Base-by-base conservation (phyloP, 2,329 filamentous ascomycete species). In the Aspergillus aculeatinus region DNA sequence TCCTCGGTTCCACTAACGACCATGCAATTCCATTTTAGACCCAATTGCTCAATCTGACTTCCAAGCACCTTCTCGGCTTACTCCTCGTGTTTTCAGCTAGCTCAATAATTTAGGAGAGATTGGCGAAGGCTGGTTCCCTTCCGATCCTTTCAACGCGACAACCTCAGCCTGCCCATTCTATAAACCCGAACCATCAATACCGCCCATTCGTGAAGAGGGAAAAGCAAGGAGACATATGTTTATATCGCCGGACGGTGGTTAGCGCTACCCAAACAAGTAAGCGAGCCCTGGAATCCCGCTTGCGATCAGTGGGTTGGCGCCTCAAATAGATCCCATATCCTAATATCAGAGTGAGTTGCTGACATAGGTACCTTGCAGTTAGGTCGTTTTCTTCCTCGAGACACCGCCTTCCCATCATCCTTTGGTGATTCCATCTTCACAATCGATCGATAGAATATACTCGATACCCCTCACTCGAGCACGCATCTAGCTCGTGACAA, bases 51-150 rank as follows among this genome's bases (percentile, higher is more conserved):
- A 35, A 63, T 48, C 31, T 47, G 35, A 51, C n/a, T 48, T 25
- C 33, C n/a, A 44, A 48, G 35, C 48, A 55, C 25, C 31, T 27
- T 42, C 48, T 29, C 21, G 21, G 33, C 25, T 23, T 53, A 27
- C 52, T 42, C 33, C 27, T 25, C 31, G 27, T 33, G 48, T 48
- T 51, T 27, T 23, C 48, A 35, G 29, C 48, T 23, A 54, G 53
- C 50, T 51, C 53, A 35, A 48, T 39, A 54, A 51, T 33, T 35
- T 49, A 29, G 48, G 55, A 54, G 63, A 61, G 57, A 67, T 67
- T 67, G 64, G 63, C 60, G 11, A 62, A 65, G 66, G 67, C 67
- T 66, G 67, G 67, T 59, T 63, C 65, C 60, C 48, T 60, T 65
- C 61, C 65, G 63, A 63, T 67, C 61, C 48, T 57, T 56, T 64